Base-by-base conservation (phyloP, 73 alveolate species). In the Stentor coeruleus region DNA sequence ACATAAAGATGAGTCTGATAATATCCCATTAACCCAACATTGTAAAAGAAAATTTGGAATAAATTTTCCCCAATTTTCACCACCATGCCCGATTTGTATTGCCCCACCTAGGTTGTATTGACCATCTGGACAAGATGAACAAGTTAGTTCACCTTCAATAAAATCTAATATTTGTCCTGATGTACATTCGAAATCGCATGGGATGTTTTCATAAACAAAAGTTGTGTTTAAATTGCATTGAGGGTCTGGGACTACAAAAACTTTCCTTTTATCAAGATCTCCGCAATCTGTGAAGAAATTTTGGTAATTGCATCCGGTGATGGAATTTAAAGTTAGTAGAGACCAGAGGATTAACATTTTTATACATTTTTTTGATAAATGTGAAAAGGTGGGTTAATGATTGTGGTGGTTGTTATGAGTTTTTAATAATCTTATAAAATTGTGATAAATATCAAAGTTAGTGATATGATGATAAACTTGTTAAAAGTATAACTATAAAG, bases 101-200 rank as follows among this genome's bases (percentile, higher is more conserved):
- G 49, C 79, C 11, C 79, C 79, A 20, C 79, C 79, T 20, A 31
- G n/a, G 79, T 40, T 66, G 37, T 66, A 66, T 11, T 20, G 14
- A 1, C 79, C 79, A 26, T 37, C 79, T 1, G 79, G 79, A 33
- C 79, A 66, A 14, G 36, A 26, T 1, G 79, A 66, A 40, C 79
- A 66, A 20, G 73, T 31, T 57, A 57, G 28, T 20, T n/a, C 28
- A 20, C 28, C 35, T 20, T 57, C 28, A 0, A 57, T 57, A 31
- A 57, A 20, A 31, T 57, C 73, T 20, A 57, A 31, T 66, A 20
- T 66, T 20, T 66, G 37, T 1, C 79, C 79, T 66, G 79, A 37
- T 33, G n/a, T 40, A 31, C 79, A 66, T 20, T 14, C 36, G n/a
- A 20, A 28, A 33, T 66, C 37, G 41, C 79, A 66, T 6, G 6